Conservation (phyloP, 257 asterid species). For the Anisodus tanguticus region DNA sequence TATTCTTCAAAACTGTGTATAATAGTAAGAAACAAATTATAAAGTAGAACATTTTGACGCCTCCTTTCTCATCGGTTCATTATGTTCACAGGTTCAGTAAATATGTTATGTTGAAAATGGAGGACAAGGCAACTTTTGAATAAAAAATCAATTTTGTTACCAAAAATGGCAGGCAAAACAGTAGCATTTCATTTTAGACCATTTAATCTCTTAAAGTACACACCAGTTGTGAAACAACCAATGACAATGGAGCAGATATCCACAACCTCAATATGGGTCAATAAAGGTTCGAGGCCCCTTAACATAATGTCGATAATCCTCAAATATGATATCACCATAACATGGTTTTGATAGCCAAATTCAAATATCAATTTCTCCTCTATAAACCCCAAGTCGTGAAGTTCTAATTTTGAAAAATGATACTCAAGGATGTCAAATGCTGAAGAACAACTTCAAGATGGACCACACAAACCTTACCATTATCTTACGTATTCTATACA, state of each 20-base stretch:
- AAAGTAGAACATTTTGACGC: background rate
- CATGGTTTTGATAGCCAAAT: slow-evolving; percentile 12
- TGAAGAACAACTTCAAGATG: slow-evolving; percentile 6
- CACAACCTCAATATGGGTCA: background rate
- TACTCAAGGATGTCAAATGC: slow-evolving; percentile 9
- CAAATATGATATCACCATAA: slow-evolving; percentile 17
- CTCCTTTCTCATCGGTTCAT: background rate
- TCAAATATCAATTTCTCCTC: background rate
- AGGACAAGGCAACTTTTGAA: background rate
- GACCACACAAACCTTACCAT: background rate
- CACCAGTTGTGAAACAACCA: slow-evolving; percentile 16
- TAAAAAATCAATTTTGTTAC: background rate
- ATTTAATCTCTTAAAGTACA: background rate
- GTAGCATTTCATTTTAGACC: background rate
- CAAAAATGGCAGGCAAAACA: slow-evolving; percentile 17
- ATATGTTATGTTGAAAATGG: background rate
- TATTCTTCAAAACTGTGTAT: slow-evolving; percentile 5
- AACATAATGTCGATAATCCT: background rate
- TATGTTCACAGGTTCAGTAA: slow-evolving; percentile 3
- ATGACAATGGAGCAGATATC: slow-evolving; percentile 3
- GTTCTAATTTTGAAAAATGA: background rate
- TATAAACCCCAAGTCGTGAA: slow-evolving; percentile 1
- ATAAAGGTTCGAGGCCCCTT: background rate
- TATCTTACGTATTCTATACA: background rate
- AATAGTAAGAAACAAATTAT: background rate